These are phyloP conservation scores for Nannizziopsis arthrosporioides DNA, from an alignment of 2,329 filamentous ascomycete genomes.

Conservation along the genomic window DNA sequence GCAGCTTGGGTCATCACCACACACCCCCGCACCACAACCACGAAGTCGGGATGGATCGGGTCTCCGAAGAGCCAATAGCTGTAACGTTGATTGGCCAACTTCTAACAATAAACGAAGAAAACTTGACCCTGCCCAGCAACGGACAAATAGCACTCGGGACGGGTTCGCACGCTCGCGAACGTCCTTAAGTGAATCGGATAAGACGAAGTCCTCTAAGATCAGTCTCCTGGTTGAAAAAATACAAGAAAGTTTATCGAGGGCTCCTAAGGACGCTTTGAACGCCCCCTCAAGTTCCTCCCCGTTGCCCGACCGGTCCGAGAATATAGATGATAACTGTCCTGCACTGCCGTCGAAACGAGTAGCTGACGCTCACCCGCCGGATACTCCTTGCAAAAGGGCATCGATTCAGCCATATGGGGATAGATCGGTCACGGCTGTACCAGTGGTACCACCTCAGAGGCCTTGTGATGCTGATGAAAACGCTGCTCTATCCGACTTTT, in stretches of 20 bases:
- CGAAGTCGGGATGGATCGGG: slow-evolving; percentile 35
- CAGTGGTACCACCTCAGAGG: not conserved
- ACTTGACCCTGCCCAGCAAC: slow-evolving; percentile 36
- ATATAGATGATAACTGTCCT: slow-evolving; percentile 22
- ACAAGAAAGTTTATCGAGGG: slow-evolving; percentile 38
- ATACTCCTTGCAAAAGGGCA: slow-evolving; percentile 20
- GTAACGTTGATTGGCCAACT: slow-evolving; percentile 56
- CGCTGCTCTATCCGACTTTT: slow-evolving; percentile 35
- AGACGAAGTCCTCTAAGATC: slow-evolving; percentile 36
- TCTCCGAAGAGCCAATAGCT: slow-evolving; percentile 56
- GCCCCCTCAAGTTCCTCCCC: slow-evolving; percentile 36
- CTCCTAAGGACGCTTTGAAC: slow-evolving; percentile 18
- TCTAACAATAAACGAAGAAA: slow-evolving; percentile 52
- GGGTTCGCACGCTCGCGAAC: slow-evolving; percentile 33
- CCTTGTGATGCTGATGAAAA: slow-evolving; percentile 1
- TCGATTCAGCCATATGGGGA: not conserved
- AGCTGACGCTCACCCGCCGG: slow-evolving; percentile 8
- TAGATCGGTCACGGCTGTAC: not conserved
- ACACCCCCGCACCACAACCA: slow-evolving; percentile 43
- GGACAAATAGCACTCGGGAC: slow-evolving; percentile 31
- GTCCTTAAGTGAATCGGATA: slow-evolving; percentile 24
- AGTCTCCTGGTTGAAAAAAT: slow-evolving; percentile 56
- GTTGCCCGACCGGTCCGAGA: slow-evolving; percentile 26
- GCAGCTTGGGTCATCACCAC: slow-evolving; percentile 58
- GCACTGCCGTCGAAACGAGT: slow-evolving; percentile 22